These are phyloP conservation scores for Nannizzia gypsea DNA, from an alignment of 2,329 filamentous ascomycete genomes.

Conservation along the genomic window DNA sequence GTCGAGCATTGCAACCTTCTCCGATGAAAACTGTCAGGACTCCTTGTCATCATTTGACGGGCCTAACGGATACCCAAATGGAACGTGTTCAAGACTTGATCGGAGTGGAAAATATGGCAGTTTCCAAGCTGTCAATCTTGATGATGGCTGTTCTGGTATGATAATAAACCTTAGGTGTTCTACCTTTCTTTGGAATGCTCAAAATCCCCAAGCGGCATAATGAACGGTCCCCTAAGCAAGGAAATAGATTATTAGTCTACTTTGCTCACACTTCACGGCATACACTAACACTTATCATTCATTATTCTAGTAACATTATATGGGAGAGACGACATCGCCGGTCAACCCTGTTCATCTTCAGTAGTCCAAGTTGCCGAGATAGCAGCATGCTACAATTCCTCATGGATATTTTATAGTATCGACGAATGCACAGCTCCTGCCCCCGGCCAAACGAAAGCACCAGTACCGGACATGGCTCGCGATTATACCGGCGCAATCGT, in stretches of 20 bases:
- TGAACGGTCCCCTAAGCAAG: background rate
- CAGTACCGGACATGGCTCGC: background rate
- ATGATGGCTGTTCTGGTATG: background rate
- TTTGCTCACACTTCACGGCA: too few relatives aligned
- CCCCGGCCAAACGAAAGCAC: background rate
- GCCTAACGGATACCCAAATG: slow-evolving; percentile 6
- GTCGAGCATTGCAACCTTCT: background rate
- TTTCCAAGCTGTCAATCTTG: background rate
- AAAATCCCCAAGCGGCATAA: too few relatives aligned
- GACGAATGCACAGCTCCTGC: background rate
- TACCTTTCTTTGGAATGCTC: too few relatives aligned
- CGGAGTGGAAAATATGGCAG: background rate
- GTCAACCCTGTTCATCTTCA: background rate
- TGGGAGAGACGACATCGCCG: background rate
- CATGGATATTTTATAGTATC: slow-evolving; percentile 4
- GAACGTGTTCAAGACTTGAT: background rate
- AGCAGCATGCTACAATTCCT: slow-evolving; percentile 2
- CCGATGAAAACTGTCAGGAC: background rate
- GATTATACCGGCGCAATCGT: background rate
- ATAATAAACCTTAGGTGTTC: background rate
- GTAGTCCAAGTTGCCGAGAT: background rate
- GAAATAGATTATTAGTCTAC: background rate
- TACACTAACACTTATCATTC: background rate
- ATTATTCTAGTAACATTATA: slow-evolving; percentile 1
- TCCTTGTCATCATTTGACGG: background rate